Evolutionary conservation across 768 basidiomycete species (phyloP).

Genomic region (Mycena chlorophos): DNA sequence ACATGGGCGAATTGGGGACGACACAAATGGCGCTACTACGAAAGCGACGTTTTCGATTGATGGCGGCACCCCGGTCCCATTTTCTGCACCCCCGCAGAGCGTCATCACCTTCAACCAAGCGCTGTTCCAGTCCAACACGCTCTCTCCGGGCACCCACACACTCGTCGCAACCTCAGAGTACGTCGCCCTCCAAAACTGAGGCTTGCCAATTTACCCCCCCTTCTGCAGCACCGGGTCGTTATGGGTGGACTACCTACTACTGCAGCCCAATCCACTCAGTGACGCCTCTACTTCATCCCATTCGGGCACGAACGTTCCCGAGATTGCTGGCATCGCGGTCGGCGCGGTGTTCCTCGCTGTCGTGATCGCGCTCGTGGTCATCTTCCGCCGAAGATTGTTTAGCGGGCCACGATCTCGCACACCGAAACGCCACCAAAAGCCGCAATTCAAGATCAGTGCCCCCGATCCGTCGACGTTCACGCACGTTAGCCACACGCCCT

Average conservation of each 20-base stretch:
- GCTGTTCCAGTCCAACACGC: constrained; percentile 20
- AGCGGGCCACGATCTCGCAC: constrained; percentile 1
- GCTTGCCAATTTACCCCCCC: neutral
- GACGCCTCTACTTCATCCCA: neutral
- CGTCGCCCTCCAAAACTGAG: neutral
- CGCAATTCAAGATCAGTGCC: neutral
- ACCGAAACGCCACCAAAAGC: neutral
- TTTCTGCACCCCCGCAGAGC: constrained; percentile 18
- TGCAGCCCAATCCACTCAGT: constrained; percentile 14
- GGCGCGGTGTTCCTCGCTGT: constrained; percentile 8
- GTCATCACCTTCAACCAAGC: constrained; percentile 21
- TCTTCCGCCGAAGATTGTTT: constrained; percentile 16
- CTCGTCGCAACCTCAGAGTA: constrained; percentile 20
- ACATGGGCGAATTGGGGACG: constrained; percentile 23
- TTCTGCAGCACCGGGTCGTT: constrained; percentile 13
- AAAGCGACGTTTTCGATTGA: constrained; percentile 24
- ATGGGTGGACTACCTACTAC: constrained; percentile 26
- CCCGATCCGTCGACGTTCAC: neutral
- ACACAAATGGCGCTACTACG: constrained; percentile 16
- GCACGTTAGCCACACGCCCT: constrained; percentile 3
- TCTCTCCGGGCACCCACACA: constrained; percentile 22
- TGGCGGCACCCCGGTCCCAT: constrained; percentile 19
- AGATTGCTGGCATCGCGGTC: constrained; percentile 5
- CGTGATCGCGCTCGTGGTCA: constrained; percentile 13
- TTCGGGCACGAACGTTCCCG: constrained; percentile 3